phyloP scores from a whole-genome alignment of 1,139 yeast genomes.

The Kurtzmaniella quercitrusa region DNA sequence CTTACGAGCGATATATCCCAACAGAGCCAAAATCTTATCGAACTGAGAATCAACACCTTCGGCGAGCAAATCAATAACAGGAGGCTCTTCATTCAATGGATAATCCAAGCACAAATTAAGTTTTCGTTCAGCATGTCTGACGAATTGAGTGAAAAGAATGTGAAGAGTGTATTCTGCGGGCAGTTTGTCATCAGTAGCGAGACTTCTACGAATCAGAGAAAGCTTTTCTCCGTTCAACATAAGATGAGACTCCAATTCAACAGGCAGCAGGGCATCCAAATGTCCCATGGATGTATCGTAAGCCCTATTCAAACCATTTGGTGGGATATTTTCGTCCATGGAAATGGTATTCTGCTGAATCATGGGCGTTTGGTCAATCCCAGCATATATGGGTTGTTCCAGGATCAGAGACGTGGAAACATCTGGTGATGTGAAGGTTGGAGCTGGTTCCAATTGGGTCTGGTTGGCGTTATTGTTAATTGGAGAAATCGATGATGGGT shows the following conservation, averaged over 20 bases:
- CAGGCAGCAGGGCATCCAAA: background rate
- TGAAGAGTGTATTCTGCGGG: conserved; percentile 94
- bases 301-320: background rate
- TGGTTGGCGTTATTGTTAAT: background rate
- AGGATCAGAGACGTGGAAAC: background rate
- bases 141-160: conserved; percentile 91
- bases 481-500: background rate
- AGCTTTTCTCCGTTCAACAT: conserved; percentile 31
- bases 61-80: conserved; percentile 73
- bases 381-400: background rate
- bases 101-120: conserved; percentile 68
- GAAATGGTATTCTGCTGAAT: background rate
- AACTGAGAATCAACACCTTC: conserved; percentile 85
- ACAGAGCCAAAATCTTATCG: conserved; percentile 77
- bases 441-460: background rate
- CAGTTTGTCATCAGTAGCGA: conserved; percentile 66
- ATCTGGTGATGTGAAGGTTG: background rate
- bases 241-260: conserved; percentile 2
- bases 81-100: conserved; percentile 71
- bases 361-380: background rate
- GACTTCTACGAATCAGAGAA: conserved; percentile 33
- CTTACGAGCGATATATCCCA: conserved; percentile 85
- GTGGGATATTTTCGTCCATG: background rate
- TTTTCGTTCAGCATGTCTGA: conserved; percentile 86
- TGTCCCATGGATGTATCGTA: background rate